phyloP scores from a whole-genome alignment of 768 basidiomycete species.

The Serpula lacrymans region DNA sequence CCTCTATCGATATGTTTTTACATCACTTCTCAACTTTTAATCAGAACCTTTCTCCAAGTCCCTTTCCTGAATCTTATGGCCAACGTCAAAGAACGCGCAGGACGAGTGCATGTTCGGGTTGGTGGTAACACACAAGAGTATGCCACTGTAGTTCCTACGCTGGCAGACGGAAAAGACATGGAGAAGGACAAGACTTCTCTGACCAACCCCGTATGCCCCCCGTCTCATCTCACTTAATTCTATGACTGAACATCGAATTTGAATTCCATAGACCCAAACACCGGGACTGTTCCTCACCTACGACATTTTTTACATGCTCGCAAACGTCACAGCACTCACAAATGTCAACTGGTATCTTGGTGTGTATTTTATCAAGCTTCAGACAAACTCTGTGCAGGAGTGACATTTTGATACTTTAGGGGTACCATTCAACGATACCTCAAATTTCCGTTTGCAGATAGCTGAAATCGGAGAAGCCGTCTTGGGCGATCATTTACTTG shows the following conservation, averaged over 20 bases:
- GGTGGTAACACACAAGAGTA: constrained; percentile 54
- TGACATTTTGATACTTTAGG: constrained; percentile 6
- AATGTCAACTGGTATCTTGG: constrained; percentile 49
- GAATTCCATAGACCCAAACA: constrained; percentile 38
- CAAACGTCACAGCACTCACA: constrained; percentile 41
- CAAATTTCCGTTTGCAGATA: constrained; percentile 28
- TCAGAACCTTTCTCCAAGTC: constrained; percentile 20
- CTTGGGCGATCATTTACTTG: constrained; percentile 41
- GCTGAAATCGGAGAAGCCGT: constrained; percentile 40
- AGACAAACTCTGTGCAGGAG: not conserved
- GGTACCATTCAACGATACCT: constrained; percentile 13
- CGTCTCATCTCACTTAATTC: not conserved
- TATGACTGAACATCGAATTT: constrained; percentile 20
- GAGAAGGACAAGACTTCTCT: constrained; percentile 25
- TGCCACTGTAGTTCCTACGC: constrained; percentile 22
- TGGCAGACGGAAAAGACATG: constrained; percentile 23
- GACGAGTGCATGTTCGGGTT: constrained; percentile 39
- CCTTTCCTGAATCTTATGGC: constrained; percentile 47
- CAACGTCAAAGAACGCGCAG: constrained; percentile 42
- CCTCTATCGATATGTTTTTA: not conserved
- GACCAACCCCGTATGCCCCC: constrained; percentile 12
- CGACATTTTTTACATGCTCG: constrained; percentile 48
- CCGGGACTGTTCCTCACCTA: constrained; percentile 47
- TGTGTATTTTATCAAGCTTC: constrained; percentile 1
- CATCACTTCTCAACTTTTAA: not conserved